phyloP scores from a whole-genome alignment of 2,329 filamentous ascomycete genomes.

The Penicillium thymicola region DNA sequence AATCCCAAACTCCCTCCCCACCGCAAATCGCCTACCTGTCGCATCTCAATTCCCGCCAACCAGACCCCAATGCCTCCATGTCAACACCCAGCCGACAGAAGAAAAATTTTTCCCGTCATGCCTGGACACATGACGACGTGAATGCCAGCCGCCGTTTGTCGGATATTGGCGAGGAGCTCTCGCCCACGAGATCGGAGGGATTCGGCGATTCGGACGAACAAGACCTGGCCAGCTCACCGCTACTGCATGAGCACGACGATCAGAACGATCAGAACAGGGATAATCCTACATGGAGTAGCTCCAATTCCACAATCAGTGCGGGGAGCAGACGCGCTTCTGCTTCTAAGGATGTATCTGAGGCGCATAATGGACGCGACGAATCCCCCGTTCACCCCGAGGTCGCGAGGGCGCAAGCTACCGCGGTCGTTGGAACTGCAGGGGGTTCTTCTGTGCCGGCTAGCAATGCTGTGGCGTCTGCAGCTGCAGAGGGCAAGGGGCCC shows the following conservation, averaged over 20 bases:
- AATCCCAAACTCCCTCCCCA: slow-evolving; percentile 50
- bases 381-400: slow-evolving; percentile 6
- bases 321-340: slow-evolving; percentile 21
- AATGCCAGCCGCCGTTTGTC: slow-evolving; percentile 43
- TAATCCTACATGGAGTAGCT: slow-evolving; percentile 31
- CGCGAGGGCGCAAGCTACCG: slow-evolving; percentile 6
- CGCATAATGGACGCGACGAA: slow-evolving; percentile 6
- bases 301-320: slow-evolving; percentile 38
- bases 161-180: slow-evolving; percentile 46
- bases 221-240: slow-evolving; percentile 13
- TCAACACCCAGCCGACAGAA: slow-evolving; percentile 16
- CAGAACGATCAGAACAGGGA: slow-evolving; percentile 52
- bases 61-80: slow-evolving; percentile 15
- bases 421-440: slow-evolving; percentile 2
- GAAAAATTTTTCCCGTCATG: slow-evolving; percentile 33
- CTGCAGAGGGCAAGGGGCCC: slow-evolving; percentile 39
- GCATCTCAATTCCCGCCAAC: slow-evolving; percentile 39
- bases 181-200: slow-evolving; percentile 22
- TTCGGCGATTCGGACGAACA: slow-evolving; percentile 14
- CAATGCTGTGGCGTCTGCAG: slow-evolving; percentile 35
- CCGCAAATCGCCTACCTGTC: slow-evolving; percentile 49
- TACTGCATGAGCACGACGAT: slow-evolving; percentile 52
- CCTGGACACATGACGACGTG: slow-evolving; percentile 37
- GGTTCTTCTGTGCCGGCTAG: slow-evolving; percentile 10
- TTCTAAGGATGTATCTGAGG: slow-evolving; percentile 15